A percentile compares a stretch with the other conserved stretches of the same genome.
These are phyloP conservation scores for Macadamia tetraphylla DNA, from an alignment of 164 flowering plant genomes.

Conservation along the genomic window DNA sequence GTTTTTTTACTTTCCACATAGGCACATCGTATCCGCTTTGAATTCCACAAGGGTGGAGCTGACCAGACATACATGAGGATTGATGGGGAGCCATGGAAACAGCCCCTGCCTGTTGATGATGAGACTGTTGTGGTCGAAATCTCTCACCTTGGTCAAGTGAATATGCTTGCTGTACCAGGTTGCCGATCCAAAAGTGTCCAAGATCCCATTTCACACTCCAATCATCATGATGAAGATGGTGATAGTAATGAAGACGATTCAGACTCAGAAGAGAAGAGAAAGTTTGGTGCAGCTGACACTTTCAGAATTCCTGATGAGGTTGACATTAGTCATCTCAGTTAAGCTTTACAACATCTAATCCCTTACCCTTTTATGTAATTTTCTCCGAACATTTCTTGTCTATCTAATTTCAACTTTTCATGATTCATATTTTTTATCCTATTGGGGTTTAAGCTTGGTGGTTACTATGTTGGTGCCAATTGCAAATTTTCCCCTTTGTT, in stretches of 20 bases:
- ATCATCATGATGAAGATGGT: slow-evolving; percentile 24
- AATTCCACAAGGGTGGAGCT: slow-evolving; percentile 74
- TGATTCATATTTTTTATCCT: neutral
- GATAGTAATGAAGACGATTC: slow-evolving; percentile 25
- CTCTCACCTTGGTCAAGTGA: slow-evolving; percentile 72
- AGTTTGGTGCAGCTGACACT: slow-evolving; percentile 93
- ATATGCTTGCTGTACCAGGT: slow-evolving; percentile 63
- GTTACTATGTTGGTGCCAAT: neutral
- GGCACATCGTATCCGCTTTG: slow-evolving; percentile 76
- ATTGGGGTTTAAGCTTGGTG: neutral
- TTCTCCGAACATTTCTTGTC: neutral
- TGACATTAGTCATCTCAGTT: slow-evolving; percentile 68
- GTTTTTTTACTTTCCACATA: slow-evolving; percentile 17
- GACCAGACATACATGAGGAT: slow-evolving; percentile 81
- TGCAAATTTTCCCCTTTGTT: neutral
- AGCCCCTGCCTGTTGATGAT: slow-evolving; percentile 82
- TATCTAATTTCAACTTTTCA: no score
- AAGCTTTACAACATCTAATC: slow-evolving; percentile 5
- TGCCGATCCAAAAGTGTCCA: slow-evolving; percentile 54
- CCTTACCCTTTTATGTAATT: neutral
- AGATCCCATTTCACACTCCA: slow-evolving; percentile 41
- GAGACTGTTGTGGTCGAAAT: slow-evolving; percentile 75
- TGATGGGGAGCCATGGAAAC: slow-evolving; percentile 98
- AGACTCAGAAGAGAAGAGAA: slow-evolving; percentile 46
- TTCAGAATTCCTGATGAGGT: slow-evolving; percentile 67